phyloP scores from a whole-genome alignment of 2,329 filamentous ascomycete genomes.

The Fusarium veterinarium region DNA sequence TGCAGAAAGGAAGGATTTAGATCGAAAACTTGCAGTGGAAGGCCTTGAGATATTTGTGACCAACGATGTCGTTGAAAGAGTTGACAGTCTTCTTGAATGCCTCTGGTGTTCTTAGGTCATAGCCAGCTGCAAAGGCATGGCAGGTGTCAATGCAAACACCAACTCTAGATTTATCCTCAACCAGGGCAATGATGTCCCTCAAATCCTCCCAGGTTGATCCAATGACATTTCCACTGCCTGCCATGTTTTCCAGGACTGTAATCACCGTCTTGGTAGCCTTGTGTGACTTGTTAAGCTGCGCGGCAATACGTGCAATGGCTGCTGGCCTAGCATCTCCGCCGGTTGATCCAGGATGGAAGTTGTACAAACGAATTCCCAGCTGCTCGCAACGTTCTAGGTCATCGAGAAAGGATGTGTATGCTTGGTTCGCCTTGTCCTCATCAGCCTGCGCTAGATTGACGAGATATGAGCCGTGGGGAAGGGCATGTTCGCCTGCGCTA shows the following conservation, averaged over 20 bases:
- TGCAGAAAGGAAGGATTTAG: not conserved
- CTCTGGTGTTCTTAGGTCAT: constrained; percentile 83
- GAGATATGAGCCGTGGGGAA: constrained; percentile 95
- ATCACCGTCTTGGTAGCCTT: constrained; percentile 79
- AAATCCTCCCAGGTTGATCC: constrained; percentile 89
- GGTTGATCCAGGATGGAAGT: constrained; percentile 94
- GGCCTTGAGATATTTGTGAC: constrained; percentile 81
- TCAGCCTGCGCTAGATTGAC: constrained; percentile 94
- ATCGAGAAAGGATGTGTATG: constrained; percentile 86
- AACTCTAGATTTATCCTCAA: constrained; percentile 84
- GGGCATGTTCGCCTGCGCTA: constrained; percentile 76
- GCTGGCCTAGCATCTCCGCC: constrained; percentile 73
- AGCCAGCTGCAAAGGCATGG: constrained; percentile 93
- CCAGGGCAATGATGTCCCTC: constrained; percentile 80
- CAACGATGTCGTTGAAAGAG: constrained; percentile 82
- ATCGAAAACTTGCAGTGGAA: constrained; percentile 68
- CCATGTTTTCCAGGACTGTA: constrained; percentile 96
- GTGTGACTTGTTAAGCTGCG: constrained; percentile 85
- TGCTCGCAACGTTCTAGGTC: constrained; percentile 87
- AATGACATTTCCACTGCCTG: constrained; percentile 86
- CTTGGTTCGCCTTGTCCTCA: constrained; percentile 81
- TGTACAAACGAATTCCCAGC: constrained; percentile 92
- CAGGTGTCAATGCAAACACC: constrained; percentile 98
- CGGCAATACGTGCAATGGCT: constrained; percentile 82
- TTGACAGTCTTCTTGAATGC: constrained; percentile 79